A percentile compares a stretch with the other conserved stretches of the same genome.
Conservation (phyloP, 2,329 filamentous ascomycete genomes). For the Hypoxylon sp. region DNA sequence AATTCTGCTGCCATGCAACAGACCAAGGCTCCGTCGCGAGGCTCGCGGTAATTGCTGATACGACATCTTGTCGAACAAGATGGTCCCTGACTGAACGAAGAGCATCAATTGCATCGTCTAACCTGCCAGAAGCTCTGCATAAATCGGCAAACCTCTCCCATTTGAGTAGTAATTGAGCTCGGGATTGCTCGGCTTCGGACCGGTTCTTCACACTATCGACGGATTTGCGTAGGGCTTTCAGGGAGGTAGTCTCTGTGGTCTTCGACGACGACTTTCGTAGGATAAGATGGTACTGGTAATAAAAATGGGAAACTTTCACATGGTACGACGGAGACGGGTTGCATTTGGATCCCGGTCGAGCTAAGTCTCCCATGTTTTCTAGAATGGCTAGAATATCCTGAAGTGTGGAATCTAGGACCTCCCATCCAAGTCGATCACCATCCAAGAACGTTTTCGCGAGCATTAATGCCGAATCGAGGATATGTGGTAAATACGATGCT, state of each 20-base stretch:
- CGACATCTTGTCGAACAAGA: conserved; percentile 65
- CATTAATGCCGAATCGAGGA: conserved; percentile 68
- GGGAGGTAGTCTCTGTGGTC: conserved; percentile 52
- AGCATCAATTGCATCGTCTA: conserved; percentile 65
- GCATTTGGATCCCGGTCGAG: conserved; percentile 36
- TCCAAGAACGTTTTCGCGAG: conserved; percentile 63
- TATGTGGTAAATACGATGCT: conserved; percentile 60
- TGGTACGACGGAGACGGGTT: conserved; percentile 57
- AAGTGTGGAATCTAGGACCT: conserved; percentile 63
- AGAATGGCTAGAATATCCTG: conserved; percentile 65
- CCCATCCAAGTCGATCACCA: conserved; percentile 59
- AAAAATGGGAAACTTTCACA: conserved; percentile 75
- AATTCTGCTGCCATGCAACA: conserved; percentile 61
- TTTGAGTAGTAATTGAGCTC: conserved; percentile 69
- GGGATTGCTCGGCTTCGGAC: conserved; percentile 62
- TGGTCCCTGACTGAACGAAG: conserved; percentile 68
- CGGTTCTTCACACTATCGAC: conserved; percentile 68
- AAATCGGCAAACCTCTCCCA: conserved; percentile 72
- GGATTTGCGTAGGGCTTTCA: conserved; percentile 69
- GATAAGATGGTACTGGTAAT: conserved; percentile 69
- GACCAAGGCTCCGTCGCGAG: conserved; percentile 60
- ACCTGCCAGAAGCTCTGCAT: conserved; percentile 61
- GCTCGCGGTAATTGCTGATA: conserved; percentile 61
- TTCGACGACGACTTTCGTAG: conserved; percentile 56
- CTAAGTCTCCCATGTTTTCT: conserved; percentile 58